phyloP scores from a whole-genome alignment of 495 filamentous ascomycete genomes.

The Ascobolus immersus region DNA sequence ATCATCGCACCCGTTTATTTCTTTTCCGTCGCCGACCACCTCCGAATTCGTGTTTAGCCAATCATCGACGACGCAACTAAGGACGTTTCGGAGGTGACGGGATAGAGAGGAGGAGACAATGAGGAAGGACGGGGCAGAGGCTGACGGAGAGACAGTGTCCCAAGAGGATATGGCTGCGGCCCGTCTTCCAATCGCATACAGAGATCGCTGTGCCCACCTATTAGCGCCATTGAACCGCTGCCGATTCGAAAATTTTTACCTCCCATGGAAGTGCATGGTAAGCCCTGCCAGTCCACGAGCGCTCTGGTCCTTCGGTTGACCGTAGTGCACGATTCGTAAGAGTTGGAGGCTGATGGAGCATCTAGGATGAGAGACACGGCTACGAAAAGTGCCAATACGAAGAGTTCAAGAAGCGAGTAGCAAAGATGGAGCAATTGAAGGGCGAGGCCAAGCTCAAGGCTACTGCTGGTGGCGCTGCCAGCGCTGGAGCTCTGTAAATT shows the following conservation, averaged over 20 bases:
- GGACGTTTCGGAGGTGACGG: no score
- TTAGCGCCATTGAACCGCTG: constrained; percentile 89
- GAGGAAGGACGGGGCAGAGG: no score
- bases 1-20: no score
- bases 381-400: constrained; percentile 99
- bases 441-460: no score
- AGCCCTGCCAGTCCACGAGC: constrained; percentile 15
- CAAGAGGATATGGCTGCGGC: constrained; percentile 82
- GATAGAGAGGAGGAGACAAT: no score
- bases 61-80: no score
- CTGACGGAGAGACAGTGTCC: no score
- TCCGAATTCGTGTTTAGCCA: no score
- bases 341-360: not conserved
- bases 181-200: constrained; percentile 64
- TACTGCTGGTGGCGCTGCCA: no score
- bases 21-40: no score
- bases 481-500: no score
- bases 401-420: constrained; percentile 93
- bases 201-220: constrained; percentile 81
- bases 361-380: constrained; percentile 69
- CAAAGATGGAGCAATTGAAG: constrained; percentile 91
- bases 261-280: constrained; percentile 97
- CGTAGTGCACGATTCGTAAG: not conserved
- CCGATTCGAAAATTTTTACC: constrained; percentile 70
- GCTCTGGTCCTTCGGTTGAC: not conserved